Evolutionary conservation across 1,284 basidiomycete species (phyloP).

Genomic region (Microstroma glucosiphilum): DNA sequence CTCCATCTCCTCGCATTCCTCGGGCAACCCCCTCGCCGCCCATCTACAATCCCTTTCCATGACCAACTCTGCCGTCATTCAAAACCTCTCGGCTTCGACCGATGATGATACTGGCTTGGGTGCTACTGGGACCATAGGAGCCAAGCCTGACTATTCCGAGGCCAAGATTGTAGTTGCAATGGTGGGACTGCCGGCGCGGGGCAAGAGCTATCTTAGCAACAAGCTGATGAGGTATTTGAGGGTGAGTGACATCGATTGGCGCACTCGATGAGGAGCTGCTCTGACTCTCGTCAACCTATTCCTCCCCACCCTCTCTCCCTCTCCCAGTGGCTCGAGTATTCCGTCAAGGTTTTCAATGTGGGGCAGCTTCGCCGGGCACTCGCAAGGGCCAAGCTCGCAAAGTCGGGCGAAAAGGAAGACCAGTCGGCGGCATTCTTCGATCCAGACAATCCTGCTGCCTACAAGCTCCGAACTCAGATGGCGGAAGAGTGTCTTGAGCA

Average conservation of each 20-base stretch:
- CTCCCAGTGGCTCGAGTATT: constrained; percentile 89
- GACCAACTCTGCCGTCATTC: not conserved
- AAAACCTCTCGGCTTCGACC: not conserved
- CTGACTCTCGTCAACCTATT: not conserved
- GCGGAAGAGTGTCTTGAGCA: constrained; percentile 90
- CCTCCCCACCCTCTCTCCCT: constrained; percentile 4
- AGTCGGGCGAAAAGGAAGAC: constrained; percentile 75
- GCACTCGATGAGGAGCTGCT: not conserved
- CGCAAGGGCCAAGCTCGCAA: constrained; percentile 63
- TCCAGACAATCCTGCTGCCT: constrained; percentile 74
- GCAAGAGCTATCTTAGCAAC: constrained; percentile 49
- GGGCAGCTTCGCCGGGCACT: constrained; percentile 86
- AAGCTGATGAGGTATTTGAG: constrained; percentile 49
- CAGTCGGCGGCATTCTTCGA: constrained; percentile 90
- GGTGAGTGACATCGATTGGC: constrained; percentile 17
- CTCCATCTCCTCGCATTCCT: not conserved
- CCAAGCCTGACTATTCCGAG: constrained; percentile 94
- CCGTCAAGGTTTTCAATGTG: constrained; percentile 98
- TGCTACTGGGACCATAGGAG: constrained; percentile 57
- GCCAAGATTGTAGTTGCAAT: constrained; percentile 98
- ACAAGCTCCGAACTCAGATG: constrained; percentile 70
- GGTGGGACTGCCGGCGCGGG: constrained; percentile 58
- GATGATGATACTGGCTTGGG: constrained; percentile 5
- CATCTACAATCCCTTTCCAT: not conserved
- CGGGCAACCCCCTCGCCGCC: not conserved